Evolutionary conservation across 148 eudicot species (phyloP).

Genomic region (Heliamphora exappendiculata): DNA sequence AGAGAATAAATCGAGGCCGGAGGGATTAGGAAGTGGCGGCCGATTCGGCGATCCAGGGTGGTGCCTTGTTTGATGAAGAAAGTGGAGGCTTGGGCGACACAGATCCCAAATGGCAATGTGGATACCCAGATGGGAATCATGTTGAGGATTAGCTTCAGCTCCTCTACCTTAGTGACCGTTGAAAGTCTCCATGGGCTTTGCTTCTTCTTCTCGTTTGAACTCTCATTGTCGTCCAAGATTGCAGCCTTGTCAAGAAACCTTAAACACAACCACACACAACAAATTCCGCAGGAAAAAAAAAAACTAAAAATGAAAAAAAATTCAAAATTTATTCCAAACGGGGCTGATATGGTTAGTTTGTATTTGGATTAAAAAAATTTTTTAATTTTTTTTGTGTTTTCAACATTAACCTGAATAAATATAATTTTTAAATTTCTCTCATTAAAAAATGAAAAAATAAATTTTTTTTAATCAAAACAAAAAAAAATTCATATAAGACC

Average conservation of each 20-base stretch:
- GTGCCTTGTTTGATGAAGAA: conserved; percentile 60
- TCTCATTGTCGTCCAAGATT: conserved; percentile 24
- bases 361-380: no score
- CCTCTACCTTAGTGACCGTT: conserved; percentile 56
- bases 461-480: no score
- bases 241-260: conserved; percentile 53
- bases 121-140: conserved; percentile 61
- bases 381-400: no score
- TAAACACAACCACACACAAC: no score
- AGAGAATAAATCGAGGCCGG: conserved; percentile 43
- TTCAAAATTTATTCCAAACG: no score
- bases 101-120: conserved; percentile 45
- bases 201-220: conserved; percentile 17
- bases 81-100: conserved; percentile 46
- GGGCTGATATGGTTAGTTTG: no score
- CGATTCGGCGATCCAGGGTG: conserved; percentile 29
- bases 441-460: no score
- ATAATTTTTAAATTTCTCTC: no score
- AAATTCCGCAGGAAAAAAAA: no score
- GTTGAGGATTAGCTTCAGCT: conserved; percentile 47
- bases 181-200: conserved; percentile 51
- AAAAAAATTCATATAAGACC: no score
- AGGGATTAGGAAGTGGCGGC: conserved; percentile 34
- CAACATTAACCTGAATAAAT: no score
- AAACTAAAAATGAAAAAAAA: no score